Conservation (phyloP, 345 rosid genomes). For the Salix udensis region DNA sequence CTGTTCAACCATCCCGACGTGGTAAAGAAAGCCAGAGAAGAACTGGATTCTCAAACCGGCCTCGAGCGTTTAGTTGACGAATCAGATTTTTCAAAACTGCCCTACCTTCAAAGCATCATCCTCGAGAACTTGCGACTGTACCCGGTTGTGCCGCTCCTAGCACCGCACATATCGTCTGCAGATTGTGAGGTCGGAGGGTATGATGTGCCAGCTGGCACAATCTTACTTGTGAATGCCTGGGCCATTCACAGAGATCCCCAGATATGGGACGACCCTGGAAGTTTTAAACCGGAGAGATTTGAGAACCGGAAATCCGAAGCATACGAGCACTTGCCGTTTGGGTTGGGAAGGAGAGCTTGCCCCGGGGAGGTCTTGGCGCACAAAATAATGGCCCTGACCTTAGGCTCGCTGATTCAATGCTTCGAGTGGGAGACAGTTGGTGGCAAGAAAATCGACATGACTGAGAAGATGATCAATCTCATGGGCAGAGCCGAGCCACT, state of each 20-base stretch:
- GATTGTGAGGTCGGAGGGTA: constrained; percentile 16
- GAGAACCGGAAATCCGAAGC: background rate
- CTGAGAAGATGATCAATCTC: background rate
- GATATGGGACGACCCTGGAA: constrained; percentile 13
- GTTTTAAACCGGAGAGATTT: constrained; percentile 16
- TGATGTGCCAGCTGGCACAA: background rate
- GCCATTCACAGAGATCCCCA: constrained; percentile 19
- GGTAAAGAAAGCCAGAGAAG: constrained; percentile 3
- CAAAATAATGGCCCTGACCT: constrained; percentile 7
- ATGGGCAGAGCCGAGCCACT: constrained; percentile 1
- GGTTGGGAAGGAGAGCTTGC: constrained; percentile 31
- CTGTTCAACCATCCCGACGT: constrained; percentile 15
- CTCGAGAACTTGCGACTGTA: constrained; percentile 3
- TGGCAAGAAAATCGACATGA: constrained; percentile 22
- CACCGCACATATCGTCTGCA: constrained; percentile 13
- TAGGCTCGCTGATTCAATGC: constrained; percentile 27
- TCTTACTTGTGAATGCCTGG: constrained; percentile 17
- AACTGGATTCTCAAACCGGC: constrained; percentile 16
- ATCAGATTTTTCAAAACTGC: constrained; percentile 5
- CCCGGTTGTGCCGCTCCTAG: constrained; percentile 11
- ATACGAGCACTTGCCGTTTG: constrained; percentile 18
- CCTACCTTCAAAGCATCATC: constrained; percentile 12
- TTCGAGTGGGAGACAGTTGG: constrained; percentile 27
- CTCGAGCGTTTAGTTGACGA: constrained; percentile 7
- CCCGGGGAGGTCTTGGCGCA: constrained; percentile 23